Conservation (phyloP, 192 early-diverging fungal species). For the Backusella westeae region DNA sequence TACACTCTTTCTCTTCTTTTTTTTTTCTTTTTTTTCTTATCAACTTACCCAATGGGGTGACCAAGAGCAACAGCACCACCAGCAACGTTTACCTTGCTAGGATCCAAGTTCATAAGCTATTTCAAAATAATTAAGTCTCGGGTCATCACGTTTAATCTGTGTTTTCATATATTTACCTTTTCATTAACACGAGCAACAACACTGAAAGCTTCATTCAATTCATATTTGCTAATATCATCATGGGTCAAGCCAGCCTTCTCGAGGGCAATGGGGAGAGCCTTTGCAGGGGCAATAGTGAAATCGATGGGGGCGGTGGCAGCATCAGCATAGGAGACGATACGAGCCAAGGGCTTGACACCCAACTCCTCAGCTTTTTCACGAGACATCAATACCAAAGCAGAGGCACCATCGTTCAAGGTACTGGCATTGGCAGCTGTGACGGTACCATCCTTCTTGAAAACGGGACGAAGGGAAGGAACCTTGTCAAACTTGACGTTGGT, state of each 20-base stretch:
- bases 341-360: constrained; percentile 84
- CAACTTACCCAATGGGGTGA: constrained; percentile 71
- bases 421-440: constrained; percentile 96
- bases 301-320: constrained; percentile 88
- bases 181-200: constrained; percentile 92
- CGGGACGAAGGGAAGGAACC: constrained; percentile 68
- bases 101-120: constrained; percentile 66
- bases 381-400: constrained; percentile 85
- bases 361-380: constrained; percentile 69
- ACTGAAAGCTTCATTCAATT: constrained; percentile 98
- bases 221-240: constrained; percentile 89
- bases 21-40: neutral
- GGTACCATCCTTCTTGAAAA: constrained; percentile 89
- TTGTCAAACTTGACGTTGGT: constrained; percentile 93
- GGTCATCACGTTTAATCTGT: neutral
- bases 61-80: constrained; percentile 82
- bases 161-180: constrained; percentile 38
- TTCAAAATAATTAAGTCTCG: no score
- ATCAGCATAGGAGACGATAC: constrained; percentile 86
- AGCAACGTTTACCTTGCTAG: constrained; percentile 71
- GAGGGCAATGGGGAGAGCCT: constrained; percentile 91
- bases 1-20: no score
- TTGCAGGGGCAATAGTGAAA: constrained; percentile 92
- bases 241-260: constrained; percentile 77
- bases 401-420: constrained; percentile 95